Base-by-base conservation (phyloP, 202 grass and related monocot species). In the Digitaria exilis region DNA sequence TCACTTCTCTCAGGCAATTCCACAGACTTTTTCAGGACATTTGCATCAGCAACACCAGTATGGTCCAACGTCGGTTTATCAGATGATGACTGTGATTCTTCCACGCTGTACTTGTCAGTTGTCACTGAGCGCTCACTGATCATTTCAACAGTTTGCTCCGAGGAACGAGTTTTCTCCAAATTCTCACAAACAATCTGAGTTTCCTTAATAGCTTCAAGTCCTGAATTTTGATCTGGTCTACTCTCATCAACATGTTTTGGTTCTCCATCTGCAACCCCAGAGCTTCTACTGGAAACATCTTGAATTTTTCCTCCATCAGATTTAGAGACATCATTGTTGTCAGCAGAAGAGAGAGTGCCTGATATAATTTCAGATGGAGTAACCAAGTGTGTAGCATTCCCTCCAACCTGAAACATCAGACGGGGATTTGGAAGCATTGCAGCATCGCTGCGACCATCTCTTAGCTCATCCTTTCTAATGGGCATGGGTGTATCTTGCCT, bases 281-380 rank as follows among this genome's bases (percentile, higher is more conserved):
- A 69, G 66, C 71, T 86, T 59, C 84, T 82, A 80, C 49, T 34
- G 42, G 69, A 73, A 71, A 11, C 60, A 71, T 90, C 85, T 87
- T 86, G 85, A 68, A 81, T 41, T 85, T 86, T 95, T 17, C 24
- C 29, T 80, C 83, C 85, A 76, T 95, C 90, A 66, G 79, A 81
- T 71, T 80, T 84, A 29, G 80, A 56, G 41, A 76, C 55, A 78
- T 79, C 79, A 81, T 52, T 85, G 63, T 69, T 87, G 79, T 96
- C 93, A 62, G 86, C 61, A 84, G 83, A 73, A 42, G 86, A 88
- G 52, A 94, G 82, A 78, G 90, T 79, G 17, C 96, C 96, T 4
- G 96, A 92, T 82, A 98, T 90, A 79, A 99, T 94, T 92, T 96
- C 93, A 81, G 91, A 96, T 14, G 91, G 97, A 85, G 97, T 99